phyloP scores from a whole-genome alignment of 805 yeast species.

The Starmerella asiatica region DNA sequence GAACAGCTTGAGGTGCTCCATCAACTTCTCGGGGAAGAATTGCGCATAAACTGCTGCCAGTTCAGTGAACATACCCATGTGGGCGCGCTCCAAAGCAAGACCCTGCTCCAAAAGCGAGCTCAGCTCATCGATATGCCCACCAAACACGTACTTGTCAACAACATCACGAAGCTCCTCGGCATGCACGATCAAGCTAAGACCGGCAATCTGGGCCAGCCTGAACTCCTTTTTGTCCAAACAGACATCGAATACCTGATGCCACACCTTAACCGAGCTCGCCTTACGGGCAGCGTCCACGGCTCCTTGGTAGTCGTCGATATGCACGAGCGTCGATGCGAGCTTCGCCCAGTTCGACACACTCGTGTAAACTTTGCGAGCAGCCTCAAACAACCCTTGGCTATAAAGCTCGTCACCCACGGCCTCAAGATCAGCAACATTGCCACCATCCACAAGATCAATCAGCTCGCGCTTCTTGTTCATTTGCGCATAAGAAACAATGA shows the following conservation, averaged over 20 bases:
- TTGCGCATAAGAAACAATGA: conserved; percentile 75
- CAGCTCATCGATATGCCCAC: conserved; percentile 84
- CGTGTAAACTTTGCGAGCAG: conserved; percentile 78
- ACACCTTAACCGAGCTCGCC: conserved; percentile 82
- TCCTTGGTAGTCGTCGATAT: conserved; percentile 79
- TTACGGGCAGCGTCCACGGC: conserved; percentile 99
- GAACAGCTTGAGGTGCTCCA: conserved; percentile 93
- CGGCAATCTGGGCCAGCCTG: conserved; percentile 96
- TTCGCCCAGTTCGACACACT: conserved; percentile 88
- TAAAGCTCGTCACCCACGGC: conserved; percentile 83
- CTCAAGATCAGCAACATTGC: conserved; percentile 89
- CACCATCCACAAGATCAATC: conserved; percentile 66
- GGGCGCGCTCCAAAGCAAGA: conserved; percentile 92
- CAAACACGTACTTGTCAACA: conserved; percentile 71
- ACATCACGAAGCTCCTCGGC: conserved; percentile 93
- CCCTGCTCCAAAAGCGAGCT: conserved; percentile 91
- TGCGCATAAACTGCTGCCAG: conserved; percentile 82
- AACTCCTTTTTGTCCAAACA: conserved; percentile 92
- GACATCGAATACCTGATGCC: conserved; percentile 96
- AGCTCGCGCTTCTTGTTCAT: conserved; percentile 64
- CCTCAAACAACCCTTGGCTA: conserved; percentile 69
- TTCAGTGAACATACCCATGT: conserved; percentile 99
- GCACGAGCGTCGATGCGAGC: conserved; percentile 91
- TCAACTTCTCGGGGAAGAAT: conserved; percentile 75
- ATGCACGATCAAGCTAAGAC: conserved; percentile 88